These are phyloP conservation scores for Auxenochlorella protothecoides DNA, from an alignment of 139 green algal species.

Conservation along the genomic window DNA sequence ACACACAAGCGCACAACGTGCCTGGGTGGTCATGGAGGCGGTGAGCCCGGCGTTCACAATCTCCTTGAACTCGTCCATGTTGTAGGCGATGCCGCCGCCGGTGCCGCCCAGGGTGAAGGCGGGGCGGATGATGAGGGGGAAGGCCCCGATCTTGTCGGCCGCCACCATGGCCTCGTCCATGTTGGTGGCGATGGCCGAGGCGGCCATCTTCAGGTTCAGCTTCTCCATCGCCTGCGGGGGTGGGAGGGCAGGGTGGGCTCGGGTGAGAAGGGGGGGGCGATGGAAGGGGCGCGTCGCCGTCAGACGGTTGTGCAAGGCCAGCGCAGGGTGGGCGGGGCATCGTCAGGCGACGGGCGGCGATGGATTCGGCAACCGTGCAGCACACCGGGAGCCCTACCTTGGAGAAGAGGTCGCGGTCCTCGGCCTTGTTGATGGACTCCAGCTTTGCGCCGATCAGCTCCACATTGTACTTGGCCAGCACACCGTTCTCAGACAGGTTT, in stretches of 20 bases:
- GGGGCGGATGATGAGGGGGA: slow-evolving; percentile 95
- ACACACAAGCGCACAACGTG: too few species aligned
- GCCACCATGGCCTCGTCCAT: slow-evolving; percentile 40
- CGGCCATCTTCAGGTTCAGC: slow-evolving; percentile 65
- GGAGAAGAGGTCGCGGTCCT: slow-evolving; percentile 97
- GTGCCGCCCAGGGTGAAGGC: slow-evolving; percentile 97
- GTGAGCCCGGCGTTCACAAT: slow-evolving; percentile 74
- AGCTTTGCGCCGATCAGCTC: slow-evolving; percentile 99
- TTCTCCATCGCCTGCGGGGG: slow-evolving; percentile 52
- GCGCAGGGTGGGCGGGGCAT: too few species aligned
- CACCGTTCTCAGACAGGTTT: slow-evolving; percentile 75
- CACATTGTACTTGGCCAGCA: slow-evolving; percentile 83
- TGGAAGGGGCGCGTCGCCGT: too few species aligned
- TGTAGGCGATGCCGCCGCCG: slow-evolving; percentile 97
- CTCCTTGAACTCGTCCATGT: slow-evolving; percentile 89
- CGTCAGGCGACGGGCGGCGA: too few species aligned
- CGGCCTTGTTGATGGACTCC: slow-evolving; percentile 92
- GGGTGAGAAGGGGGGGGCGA: not conserved
- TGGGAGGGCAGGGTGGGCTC: not conserved
- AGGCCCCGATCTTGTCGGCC: slow-evolving; percentile 53
- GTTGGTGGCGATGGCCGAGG: slow-evolving; percentile 29
- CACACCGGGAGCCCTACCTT: slow-evolving; percentile 19
- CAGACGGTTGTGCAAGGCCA: too few species aligned
- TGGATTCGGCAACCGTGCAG: too few species aligned
- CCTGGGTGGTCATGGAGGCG: slow-evolving; percentile 87